These are phyloP conservation scores for Blastobotrys indianensis DNA, from an alignment of 1,139 yeast genomes.

Conservation along the genomic window DNA sequence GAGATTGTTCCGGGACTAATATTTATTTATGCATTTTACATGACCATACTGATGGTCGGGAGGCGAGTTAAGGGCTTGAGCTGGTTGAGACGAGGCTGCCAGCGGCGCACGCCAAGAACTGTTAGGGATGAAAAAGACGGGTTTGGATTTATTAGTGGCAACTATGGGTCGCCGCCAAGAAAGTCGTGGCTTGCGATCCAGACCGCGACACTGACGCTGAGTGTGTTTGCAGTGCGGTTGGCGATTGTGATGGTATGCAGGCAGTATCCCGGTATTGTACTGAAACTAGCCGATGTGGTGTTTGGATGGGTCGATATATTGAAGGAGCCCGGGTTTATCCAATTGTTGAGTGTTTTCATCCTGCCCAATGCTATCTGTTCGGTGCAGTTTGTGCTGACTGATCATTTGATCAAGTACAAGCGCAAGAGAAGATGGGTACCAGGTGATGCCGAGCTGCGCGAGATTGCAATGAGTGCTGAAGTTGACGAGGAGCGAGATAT, in stretches of 20 bases:
- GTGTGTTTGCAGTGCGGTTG: slow-evolving; percentile 3
- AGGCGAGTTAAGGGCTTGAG: neutral
- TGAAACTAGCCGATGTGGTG: slow-evolving; percentile 2
- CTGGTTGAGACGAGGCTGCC: neutral
- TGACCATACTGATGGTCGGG: slow-evolving; percentile 8
- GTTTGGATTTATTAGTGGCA: slow-evolving; percentile 13
- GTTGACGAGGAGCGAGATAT: neutral
- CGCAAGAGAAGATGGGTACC: neutral
- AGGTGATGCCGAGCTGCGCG: neutral
- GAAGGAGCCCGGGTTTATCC: neutral
- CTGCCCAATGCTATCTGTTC: slow-evolving; percentile 9
- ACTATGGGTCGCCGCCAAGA: slow-evolving; percentile 14
- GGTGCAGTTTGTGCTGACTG: slow-evolving; percentile 10
- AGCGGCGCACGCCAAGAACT: slow-evolving; percentile 1
- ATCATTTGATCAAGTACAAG: slow-evolving; percentile 7
- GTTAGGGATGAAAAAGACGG: slow-evolving; percentile 1
- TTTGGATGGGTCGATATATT: slow-evolving; percentile 7
- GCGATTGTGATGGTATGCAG: slow-evolving; percentile 1
- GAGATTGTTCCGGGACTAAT: slow-evolving; percentile 18
- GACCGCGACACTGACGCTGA: slow-evolving; percentile 6
- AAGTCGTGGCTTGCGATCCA: slow-evolving; percentile 10
- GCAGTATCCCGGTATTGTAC: neutral
- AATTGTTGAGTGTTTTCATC: slow-evolving; percentile 1
- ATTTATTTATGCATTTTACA: slow-evolving; percentile 14
- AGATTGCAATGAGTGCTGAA: neutral